phyloP scores from a whole-genome alignment of 805 yeast species.

The Yarrowia divulgata region DNA sequence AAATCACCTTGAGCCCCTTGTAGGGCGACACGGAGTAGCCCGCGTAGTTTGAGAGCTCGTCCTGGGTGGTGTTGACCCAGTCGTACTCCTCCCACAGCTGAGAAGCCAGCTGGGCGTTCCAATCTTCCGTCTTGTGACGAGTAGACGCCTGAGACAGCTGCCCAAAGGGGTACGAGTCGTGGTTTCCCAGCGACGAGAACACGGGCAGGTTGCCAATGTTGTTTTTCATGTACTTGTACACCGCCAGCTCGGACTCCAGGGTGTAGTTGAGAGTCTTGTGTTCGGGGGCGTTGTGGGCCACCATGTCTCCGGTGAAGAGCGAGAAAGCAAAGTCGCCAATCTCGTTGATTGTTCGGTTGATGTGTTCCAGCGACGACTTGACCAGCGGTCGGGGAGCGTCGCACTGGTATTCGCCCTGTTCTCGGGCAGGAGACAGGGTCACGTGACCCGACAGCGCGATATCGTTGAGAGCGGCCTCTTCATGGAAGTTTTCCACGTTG shows the following conservation, averaged over 20 bases:
- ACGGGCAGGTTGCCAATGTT: constrained; percentile 62
- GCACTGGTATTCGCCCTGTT: constrained; percentile 68
- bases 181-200: constrained; percentile 70
- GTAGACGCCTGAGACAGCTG: constrained; percentile 64
- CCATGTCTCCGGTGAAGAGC: constrained; percentile 75
- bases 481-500: constrained; percentile 46
- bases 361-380: constrained; percentile 62
- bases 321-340: constrained; percentile 60
- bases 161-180: constrained; percentile 76
- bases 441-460: constrained; percentile 52
- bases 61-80: constrained; percentile 54
- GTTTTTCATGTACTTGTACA: constrained; percentile 62
- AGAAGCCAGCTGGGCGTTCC: constrained; percentile 59
- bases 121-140: constrained; percentile 54
- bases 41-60: constrained; percentile 52
- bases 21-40: constrained; percentile 66
- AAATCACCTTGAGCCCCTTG: constrained; percentile 64
- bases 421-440: constrained; percentile 53
- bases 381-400: constrained; percentile 72
- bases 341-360: constrained; percentile 50
- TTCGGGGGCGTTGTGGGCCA: constrained; percentile 63
- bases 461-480: constrained; percentile 41
- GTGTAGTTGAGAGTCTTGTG: constrained; percentile 59
- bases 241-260: constrained; percentile 58
- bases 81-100: constrained; percentile 57